Base-by-base conservation (phyloP, 2,329 filamentous ascomycete species). In the Colletotrichum gloeosporioides region DNA sequence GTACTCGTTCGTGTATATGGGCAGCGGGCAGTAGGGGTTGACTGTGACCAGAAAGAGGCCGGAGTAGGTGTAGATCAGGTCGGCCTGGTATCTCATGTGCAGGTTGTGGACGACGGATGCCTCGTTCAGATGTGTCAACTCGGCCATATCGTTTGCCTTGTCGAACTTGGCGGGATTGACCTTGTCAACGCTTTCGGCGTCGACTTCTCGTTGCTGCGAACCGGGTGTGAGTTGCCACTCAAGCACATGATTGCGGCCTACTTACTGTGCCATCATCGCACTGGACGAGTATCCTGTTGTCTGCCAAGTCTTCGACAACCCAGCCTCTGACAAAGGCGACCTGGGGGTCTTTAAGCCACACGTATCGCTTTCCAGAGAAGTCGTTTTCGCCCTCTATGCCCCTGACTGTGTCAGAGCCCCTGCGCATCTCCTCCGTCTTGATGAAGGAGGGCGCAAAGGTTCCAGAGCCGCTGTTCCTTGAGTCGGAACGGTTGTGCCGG, bases 91-190 rank as follows among this genome's bases (percentile, higher is more conserved):
- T 85, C 97, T 91, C 89, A 95, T 96, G 80, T 98, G 94, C 73
- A 99, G 90, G 83, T 99, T 99, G 87, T 99, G 96, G 68, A 99
- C 96, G 68, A 99, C 97, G 0, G 97, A 99, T 27, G 96, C 95
- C 87, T 99, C 97, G 86, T 99, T 99, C 78, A 99, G 89, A 85
- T 99, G 97, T 8, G 97, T 99, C 82, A 99, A 90, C 85, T 99
- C 97, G 29, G 98, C 97, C 97, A 99, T 99, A 85, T 99, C 98
- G 87, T 98, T 96, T 78, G 96, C 96, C 86, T 98, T 99, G 90
- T 99, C 97, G 87, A 99, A 99, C 84, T 99, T 99, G 82, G 96
- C 96, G 63, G 97, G 97, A 86, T 99, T 99, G 88, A 99, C 98
- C 86, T 98, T 99, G 89, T 99, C 98, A 79, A 98, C 96, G 80